phyloP scores from a whole-genome alignment of 1,284 basidiomycete genomes.

The Cerioporus squamosus region DNA sequence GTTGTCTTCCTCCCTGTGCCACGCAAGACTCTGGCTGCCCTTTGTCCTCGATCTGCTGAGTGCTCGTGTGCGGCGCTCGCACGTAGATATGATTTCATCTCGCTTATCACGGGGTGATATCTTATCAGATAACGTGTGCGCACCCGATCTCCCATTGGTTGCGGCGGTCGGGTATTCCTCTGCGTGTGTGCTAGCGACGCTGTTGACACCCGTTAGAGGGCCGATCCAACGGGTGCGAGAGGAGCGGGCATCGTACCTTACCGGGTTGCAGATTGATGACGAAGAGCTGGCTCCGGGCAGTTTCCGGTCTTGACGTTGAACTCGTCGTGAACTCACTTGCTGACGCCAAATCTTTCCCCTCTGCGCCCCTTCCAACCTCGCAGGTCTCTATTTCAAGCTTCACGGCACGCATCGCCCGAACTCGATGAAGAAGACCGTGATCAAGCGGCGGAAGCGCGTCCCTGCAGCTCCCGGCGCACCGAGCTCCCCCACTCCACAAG shows the following conservation, averaged over 20 bases:
- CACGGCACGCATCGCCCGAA: conserved; percentile 97
- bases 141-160: conserved; percentile 21
- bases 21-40: conserved; percentile 10
- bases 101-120: conserved; percentile 21
- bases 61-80: conserved; percentile 5
- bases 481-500: conserved; percentile 35
- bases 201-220: conserved; percentile 6
- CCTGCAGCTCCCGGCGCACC: conserved; percentile 66
- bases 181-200: conserved; percentile 18
- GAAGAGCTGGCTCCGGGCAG: background rate
- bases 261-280: conserved; percentile 8
- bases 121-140: conserved; percentile 26
- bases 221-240: conserved; percentile 11
- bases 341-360: conserved; percentile 21
- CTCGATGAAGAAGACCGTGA: conserved; percentile 98
- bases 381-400: conserved; percentile 96
- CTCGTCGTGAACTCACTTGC: conserved; percentile 8
- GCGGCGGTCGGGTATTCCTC: conserved; percentile 6
- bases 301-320: conserved; percentile 3
- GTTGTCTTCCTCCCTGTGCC: conserved; percentile 10
- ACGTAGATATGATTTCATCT: conserved; percentile 6
- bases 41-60: background rate
- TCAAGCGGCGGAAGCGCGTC: conserved; percentile 96
- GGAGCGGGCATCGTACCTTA: background rate
- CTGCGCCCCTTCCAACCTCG: conserved; percentile 20